A percentile compares a stretch with the other conserved stretches of the same genome.
Conservation (phyloP, 1,139 yeast genomes). For the Debaryomyces udenii region DNA sequence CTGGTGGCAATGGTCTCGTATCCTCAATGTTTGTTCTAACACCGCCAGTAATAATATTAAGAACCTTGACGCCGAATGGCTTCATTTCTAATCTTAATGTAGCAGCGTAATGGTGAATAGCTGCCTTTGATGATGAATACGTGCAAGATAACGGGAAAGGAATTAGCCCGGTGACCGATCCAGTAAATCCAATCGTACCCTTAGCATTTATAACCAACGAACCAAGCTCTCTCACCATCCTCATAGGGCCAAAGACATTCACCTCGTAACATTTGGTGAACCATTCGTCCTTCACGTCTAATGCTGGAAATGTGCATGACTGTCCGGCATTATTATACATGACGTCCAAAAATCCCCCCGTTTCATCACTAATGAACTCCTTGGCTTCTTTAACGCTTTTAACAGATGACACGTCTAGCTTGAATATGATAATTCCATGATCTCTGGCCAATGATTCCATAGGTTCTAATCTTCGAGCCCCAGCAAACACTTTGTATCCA, state of each 20-base stretch:
- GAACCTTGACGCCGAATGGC: slow-evolving; percentile 73
- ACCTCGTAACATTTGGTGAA: slow-evolving; percentile 61
- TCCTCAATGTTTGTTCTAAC: slow-evolving; percentile 66
- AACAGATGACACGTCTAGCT: slow-evolving; percentile 52
- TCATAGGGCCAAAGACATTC: slow-evolving; percentile 70
- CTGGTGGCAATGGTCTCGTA: slow-evolving; percentile 54
- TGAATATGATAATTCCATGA: slow-evolving; percentile 30
- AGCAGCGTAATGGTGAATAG: slow-evolving; percentile 70
- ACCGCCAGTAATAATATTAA: slow-evolving; percentile 51
- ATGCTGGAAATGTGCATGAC: slow-evolving; percentile 71
- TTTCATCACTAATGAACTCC: slow-evolving; percentile 34
- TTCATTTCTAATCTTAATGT: slow-evolving; percentile 66
- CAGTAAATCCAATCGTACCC: slow-evolving; percentile 76
- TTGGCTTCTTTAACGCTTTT: slow-evolving; percentile 53
- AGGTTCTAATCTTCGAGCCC: slow-evolving; percentile 68
- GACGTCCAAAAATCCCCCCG: slow-evolving; percentile 55
- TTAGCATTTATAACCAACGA: slow-evolving; percentile 63
- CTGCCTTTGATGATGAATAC: slow-evolving; percentile 76
- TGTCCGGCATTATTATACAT: slow-evolving; percentile 66
- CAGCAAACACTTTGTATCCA: slow-evolving; percentile 59
- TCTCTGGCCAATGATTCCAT: slow-evolving; percentile 54
- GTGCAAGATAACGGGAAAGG: slow-evolving; percentile 74
- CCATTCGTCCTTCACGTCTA: slow-evolving; percentile 64
- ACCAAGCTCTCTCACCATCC: slow-evolving; percentile 61
- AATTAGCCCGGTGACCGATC: slow-evolving; percentile 66